A percentile compares a stretch with the other conserved stretches of the same genome.
Evolutionary conservation across 2,329 filamentous ascomycete species (phyloP).

Genomic region (Xylariaceae sp.): DNA sequence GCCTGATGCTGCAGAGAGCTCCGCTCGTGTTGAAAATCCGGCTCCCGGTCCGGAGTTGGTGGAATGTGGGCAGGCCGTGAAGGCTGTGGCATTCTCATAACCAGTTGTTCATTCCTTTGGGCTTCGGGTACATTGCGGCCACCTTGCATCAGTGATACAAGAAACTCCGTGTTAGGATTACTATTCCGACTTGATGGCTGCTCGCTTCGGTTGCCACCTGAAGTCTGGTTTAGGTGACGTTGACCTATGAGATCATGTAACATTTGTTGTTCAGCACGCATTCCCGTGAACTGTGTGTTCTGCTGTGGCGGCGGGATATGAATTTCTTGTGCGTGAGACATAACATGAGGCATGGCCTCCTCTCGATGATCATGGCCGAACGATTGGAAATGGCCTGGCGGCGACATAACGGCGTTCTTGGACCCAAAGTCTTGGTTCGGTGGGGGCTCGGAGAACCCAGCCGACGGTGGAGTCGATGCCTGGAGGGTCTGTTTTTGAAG

Average conservation of each 20-base stretch:
- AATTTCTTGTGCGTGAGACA: slow-evolving; percentile 47
- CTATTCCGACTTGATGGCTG: slow-evolving; percentile 38
- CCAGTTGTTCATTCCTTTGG: slow-evolving; percentile 46
- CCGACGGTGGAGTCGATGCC: slow-evolving; percentile 41
- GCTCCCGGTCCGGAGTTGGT: slow-evolving; percentile 44
- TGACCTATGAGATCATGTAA: slow-evolving; percentile 56
- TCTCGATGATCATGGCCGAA: slow-evolving; percentile 43
- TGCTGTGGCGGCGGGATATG: slow-evolving; percentile 43
- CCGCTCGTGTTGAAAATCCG: slow-evolving; percentile 42
- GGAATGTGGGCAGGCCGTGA: slow-evolving; percentile 44
- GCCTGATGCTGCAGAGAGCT: slow-evolving; percentile 32
- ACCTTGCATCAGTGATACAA: slow-evolving; percentile 75
- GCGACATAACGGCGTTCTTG: slow-evolving; percentile 41
- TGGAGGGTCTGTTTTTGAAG: slow-evolving; percentile 55
- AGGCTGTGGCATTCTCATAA: slow-evolving; percentile 50
- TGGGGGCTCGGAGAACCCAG: slow-evolving; percentile 28
- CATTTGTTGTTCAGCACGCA: slow-evolving; percentile 51
- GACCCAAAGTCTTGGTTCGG: slow-evolving; percentile 29
- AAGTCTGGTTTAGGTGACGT: slow-evolving; percentile 51
- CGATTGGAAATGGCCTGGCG: slow-evolving; percentile 45
- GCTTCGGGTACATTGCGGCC: slow-evolving; percentile 44
- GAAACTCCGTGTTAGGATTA: slow-evolving; percentile 71
- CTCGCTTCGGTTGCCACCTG: slow-evolving; percentile 43
- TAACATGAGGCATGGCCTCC: slow-evolving; percentile 38
- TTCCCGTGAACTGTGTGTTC: slow-evolving; percentile 42